Evolutionary conservation across 495 filamentous ascomycete genomes (phyloP).

Genomic region (Monascus purpureus): DNA sequence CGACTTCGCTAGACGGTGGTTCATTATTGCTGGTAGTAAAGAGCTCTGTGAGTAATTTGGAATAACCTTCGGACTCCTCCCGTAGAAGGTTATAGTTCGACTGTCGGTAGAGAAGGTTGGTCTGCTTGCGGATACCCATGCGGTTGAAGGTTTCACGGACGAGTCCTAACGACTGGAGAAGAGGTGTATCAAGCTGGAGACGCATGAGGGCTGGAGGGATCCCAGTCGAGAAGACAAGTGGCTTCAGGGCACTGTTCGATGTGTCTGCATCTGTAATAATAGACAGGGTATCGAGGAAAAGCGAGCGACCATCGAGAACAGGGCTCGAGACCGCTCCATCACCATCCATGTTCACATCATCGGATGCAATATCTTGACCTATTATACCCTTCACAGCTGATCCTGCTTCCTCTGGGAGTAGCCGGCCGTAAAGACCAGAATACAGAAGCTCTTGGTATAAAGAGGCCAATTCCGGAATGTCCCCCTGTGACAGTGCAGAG

Average conservation of each 20-base stretch:
- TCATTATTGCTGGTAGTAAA: conserved; percentile 62
- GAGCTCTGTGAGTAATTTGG: conserved; percentile 75
- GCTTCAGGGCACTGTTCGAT: conserved; percentile 25
- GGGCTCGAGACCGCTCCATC: conserved; percentile 13
- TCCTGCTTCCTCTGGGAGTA: conserved; percentile 57
- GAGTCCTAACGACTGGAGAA: conserved; percentile 61
- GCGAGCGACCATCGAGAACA: conserved; percentile 44
- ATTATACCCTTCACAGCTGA: conserved; percentile 60
- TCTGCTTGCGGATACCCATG: conserved; percentile 74
- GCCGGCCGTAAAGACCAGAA: conserved; percentile 51
- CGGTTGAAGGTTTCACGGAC: conserved; percentile 75
- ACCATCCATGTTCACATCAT: conserved; percentile 23
- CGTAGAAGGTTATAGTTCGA: conserved; percentile 91
- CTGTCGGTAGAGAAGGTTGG: conserved; percentile 84
- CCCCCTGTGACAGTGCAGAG: conserved; percentile 46
- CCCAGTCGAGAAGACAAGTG: conserved; percentile 52
- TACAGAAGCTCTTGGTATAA: conserved; percentile 78
- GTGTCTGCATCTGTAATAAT: conserved; percentile 56
- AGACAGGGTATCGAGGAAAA: conserved; percentile 74
- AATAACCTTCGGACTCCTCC: conserved; percentile 93
- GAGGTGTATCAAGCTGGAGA: conserved; percentile 61
- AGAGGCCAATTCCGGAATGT: conserved; percentile 47
- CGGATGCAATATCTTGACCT: conserved; percentile 33
- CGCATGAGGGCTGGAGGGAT: conserved; percentile 63
- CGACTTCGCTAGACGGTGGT: conserved; percentile 46